These are phyloP conservation scores for Ogataea naganishii DNA, from an alignment of 805 yeast species.

Conservation along the genomic window DNA sequence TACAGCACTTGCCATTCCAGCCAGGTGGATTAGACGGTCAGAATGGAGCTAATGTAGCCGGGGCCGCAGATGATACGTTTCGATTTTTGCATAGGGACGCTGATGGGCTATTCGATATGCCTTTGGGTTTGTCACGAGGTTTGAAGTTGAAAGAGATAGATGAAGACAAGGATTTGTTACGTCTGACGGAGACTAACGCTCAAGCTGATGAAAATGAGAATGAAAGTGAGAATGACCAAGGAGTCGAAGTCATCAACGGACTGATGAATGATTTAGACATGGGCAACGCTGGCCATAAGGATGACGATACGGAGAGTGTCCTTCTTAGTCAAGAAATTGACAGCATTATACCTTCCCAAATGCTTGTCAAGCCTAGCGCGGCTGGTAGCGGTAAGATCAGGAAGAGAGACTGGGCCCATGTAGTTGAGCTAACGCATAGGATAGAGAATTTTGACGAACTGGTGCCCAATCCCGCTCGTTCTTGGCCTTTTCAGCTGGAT, in stretches of 20 bases:
- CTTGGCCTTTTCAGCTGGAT: conserved; percentile 93
- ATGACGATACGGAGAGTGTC: conserved; percentile 17
- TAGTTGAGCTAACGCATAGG: conserved; percentile 77
- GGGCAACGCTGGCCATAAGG: conserved; percentile 43
- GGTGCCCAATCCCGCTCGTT: conserved; percentile 88
- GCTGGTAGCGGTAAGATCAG: conserved; percentile 4
- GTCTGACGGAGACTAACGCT: conserved; percentile 1
- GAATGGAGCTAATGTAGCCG: conserved; percentile 3
- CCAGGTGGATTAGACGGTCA: conserved; percentile 68
- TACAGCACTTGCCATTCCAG: conserved; percentile 76
- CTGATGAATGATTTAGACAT: conserved; percentile 29
- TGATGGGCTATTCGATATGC: conserved; percentile 71
- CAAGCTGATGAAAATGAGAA: conserved; percentile 3
- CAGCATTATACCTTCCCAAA: conserved; percentile 18
- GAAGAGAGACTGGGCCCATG: conserved; percentile 83
- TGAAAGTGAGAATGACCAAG: conserved; percentile 1
- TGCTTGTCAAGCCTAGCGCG: conserved; percentile 17
- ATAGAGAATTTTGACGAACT: conserved; percentile 80
- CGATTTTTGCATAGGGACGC: conserved; percentile 52
- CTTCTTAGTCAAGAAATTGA: conserved; percentile 16
- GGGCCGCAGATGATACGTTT: conserved; percentile 23
- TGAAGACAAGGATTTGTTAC: conserved; percentile 5
- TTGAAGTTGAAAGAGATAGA: conserved; percentile 24
- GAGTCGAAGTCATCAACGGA: neutral
- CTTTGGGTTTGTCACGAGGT: conserved; percentile 79